Percentiles rank a stretch among this genome's conserved stretches.
Conservation (phyloP, 257 asterid genomes). For the Ajuga chamaepitys region DNA sequence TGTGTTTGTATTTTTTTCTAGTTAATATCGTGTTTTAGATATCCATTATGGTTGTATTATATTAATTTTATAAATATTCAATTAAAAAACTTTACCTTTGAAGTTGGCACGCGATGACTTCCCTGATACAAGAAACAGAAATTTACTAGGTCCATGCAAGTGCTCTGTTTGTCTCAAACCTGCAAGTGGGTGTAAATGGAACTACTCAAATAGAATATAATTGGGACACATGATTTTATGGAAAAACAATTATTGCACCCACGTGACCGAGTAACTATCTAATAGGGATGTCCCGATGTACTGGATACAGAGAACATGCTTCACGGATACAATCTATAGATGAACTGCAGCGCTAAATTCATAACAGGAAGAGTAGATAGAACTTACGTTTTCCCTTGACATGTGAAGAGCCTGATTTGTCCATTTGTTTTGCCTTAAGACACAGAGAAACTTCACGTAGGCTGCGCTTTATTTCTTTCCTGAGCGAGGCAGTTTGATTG, state of each 20-base stretch:
- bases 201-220: constrained; percentile 1
- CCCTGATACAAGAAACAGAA: constrained; percentile 41
- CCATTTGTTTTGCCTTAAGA: constrained; percentile 38
- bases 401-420: constrained; percentile 28
- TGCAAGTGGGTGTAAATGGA: constrained; percentile 15
- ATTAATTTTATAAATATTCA: background rate
- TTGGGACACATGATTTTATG: background rate
- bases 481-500: constrained; percentile 31
- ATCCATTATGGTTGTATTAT: background rate
- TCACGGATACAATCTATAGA: background rate
- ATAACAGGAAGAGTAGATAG: background rate
- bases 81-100: constrained; percentile 24
- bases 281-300: background rate
- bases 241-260: background rate
- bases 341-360: background rate
- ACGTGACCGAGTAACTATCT: background rate
- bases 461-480: constrained; percentile 52
- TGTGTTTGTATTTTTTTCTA: too few species aligned
- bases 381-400: constrained; percentile 58
- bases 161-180: constrained; percentile 41
- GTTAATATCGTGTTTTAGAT: background rate
- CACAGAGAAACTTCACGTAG: constrained; percentile 49
- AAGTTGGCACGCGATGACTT: constrained; percentile 31
- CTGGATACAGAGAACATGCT: background rate
- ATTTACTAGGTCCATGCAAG: constrained; percentile 40